A percentile compares a stretch with the other conserved stretches of the same genome.
These are phyloP conservation scores for Dothistroma pini DNA, from an alignment of 2,329 filamentous ascomycete genomes.

Conservation along the genomic window DNA sequence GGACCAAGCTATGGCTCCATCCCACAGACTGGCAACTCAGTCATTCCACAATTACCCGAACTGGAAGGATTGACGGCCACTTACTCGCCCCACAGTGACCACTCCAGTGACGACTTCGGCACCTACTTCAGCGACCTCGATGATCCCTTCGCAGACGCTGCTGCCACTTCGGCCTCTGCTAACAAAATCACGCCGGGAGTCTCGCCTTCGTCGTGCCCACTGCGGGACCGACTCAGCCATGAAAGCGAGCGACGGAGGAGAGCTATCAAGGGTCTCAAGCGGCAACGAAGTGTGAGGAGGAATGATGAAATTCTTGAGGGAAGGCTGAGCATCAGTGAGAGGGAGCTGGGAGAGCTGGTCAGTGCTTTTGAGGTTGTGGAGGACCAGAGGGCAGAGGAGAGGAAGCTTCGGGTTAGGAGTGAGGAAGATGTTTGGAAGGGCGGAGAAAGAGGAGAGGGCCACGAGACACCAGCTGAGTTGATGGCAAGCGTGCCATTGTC, in stretches of 20 bases:
- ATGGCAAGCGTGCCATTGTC: not conserved
- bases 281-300: not conserved
- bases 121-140: conserved; percentile 15
- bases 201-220: conserved; percentile 1
- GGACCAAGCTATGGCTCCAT: conserved; percentile 2
- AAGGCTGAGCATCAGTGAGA: not conserved
- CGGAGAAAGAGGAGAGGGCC: not conserved
- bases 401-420: not conserved
- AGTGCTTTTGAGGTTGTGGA: not conserved
- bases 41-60: not conserved
- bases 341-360: not conserved
- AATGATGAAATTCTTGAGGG: not conserved
- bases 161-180: not conserved
- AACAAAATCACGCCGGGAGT: conserved; percentile 1
- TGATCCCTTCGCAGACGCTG: conserved; percentile 16
- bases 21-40: not conserved
- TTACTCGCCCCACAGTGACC: not conserved
- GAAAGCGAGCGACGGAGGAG: not conserved
- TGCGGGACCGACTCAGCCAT: not conserved
- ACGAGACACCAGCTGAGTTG: not conserved
- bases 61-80: not conserved
- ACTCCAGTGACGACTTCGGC: conserved; percentile 8
- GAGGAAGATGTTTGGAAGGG: not conserved
- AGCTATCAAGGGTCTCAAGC: not conserved
- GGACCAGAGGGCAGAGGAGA: not conserved